A percentile compares a stretch with the other conserved stretches of the same genome.
These are phyloP conservation scores for Firmiana major DNA, from an alignment of 345 rosid species.

Conservation along the genomic window DNA sequence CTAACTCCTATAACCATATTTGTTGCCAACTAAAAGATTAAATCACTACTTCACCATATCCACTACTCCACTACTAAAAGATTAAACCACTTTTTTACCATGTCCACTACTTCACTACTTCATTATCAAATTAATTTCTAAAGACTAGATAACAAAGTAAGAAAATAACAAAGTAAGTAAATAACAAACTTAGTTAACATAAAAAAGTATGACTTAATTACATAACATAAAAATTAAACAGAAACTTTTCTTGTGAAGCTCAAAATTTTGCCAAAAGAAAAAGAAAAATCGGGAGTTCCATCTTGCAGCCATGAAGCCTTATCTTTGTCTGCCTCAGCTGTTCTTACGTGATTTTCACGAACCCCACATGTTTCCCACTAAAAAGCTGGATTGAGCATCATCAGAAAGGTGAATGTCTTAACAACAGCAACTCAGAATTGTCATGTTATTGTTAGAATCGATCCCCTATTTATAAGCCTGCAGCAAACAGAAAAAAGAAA, in stretches of 20 bases:
- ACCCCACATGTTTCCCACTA: constrained; percentile 42
- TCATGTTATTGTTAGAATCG: background rate
- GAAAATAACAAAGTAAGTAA: no score
- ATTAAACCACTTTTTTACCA: no score
- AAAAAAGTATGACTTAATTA: no score
- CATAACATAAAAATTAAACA: no score
- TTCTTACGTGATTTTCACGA: constrained; percentile 34
- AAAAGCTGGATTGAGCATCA: background rate
- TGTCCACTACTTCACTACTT: no score
- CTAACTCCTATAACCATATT: no score
- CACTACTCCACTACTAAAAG: no score
- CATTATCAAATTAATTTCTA: no score
- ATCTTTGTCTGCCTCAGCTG: constrained; percentile 31
- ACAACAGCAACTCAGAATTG: background rate
- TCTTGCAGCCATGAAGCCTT: constrained; percentile 17
- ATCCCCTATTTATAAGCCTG: background rate
- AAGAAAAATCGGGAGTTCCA: background rate
- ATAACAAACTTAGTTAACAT: no score
- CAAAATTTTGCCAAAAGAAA: background rate
- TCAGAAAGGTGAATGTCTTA: background rate
- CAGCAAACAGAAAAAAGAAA: background rate
- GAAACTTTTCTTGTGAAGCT: background rate
- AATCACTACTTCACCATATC: no score
- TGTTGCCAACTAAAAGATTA: no score
- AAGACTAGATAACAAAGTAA: no score